These are phyloP conservation scores for Euclidium syriacum DNA, from an alignment of 345 rosid species.

Conservation along the genomic window DNA sequence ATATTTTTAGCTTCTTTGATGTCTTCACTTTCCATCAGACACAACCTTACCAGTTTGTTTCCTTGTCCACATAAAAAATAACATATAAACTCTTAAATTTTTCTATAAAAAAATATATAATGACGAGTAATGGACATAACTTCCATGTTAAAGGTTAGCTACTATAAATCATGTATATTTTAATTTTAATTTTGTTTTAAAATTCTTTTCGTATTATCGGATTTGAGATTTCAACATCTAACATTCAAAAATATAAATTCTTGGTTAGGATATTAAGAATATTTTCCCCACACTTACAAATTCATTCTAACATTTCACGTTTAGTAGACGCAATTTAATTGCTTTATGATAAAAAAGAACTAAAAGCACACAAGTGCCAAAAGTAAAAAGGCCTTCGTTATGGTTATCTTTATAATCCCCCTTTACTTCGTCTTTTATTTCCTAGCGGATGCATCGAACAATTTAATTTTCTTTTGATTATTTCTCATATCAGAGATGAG, in stretches of 20 bases:
- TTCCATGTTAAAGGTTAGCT: too few species aligned
- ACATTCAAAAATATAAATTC: not conserved
- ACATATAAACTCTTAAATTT: too few species aligned
- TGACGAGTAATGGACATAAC: too few species aligned
- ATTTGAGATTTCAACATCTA: not conserved
- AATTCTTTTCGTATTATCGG: not conserved
- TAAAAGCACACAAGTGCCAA: constrained; percentile 15
- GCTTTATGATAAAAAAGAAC: constrained; percentile 16
- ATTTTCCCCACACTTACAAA: constrained; percentile 1
- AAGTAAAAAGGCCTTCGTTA: not conserved
- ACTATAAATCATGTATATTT: too few species aligned
- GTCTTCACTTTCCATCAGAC: too few species aligned
- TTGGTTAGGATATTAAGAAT: not conserved
- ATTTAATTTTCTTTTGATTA: not conserved
- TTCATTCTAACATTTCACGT: constrained; percentile 16
- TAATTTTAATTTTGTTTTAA: too few species aligned
- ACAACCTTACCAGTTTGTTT: too few species aligned
- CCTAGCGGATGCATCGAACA: not conserved
- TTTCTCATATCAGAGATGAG: not conserved
- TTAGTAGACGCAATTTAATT: constrained; percentile 26
- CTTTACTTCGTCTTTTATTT: not conserved
- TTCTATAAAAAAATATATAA: too few species aligned
- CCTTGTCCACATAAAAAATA: too few species aligned
- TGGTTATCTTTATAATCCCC: constrained; percentile 2
- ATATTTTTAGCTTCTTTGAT: too few species aligned